Evolutionary conservation across 441 rosid species (phyloP).

Genomic region (Geranium incanum): DNA sequence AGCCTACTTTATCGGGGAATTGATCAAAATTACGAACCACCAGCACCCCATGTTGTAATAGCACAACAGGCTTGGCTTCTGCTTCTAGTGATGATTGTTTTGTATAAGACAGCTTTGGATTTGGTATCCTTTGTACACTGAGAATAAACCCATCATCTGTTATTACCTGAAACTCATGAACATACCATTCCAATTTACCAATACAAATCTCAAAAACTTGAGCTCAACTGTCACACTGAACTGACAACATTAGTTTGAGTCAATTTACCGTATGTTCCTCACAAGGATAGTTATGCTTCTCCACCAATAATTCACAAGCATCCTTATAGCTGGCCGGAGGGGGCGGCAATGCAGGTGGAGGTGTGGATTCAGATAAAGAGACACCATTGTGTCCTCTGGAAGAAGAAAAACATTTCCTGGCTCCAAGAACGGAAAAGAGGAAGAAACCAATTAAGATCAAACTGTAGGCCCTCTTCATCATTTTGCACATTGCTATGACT

Average conservation of each 20-base stretch:
- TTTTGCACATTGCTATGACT: background rate
- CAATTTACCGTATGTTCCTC: conserved; percentile 9
- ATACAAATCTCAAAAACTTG: background rate
- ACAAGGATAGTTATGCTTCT: conserved; percentile 5
- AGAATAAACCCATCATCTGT: conserved; percentile 8
- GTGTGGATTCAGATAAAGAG: background rate
- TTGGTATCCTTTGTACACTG: conserved; percentile 5
- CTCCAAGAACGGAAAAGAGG: background rate
- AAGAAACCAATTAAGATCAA: background rate
- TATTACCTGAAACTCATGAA: conserved; percentile 6
- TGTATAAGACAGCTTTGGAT: background rate
- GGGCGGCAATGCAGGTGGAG: background rate
- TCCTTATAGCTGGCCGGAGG: background rate
- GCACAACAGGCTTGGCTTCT: conserved; percentile 6
- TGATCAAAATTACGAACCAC: background rate
- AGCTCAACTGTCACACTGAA: conserved; percentile 3
- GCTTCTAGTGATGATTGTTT: background rate
- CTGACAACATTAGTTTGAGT: background rate
- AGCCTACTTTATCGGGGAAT: background rate
- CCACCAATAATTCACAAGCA: conserved; percentile 2
- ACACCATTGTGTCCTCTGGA: background rate
- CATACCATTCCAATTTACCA: background rate
- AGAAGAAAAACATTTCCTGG: background rate
- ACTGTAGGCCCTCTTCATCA: background rate
- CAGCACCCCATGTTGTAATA: conserved; percentile 1